These are phyloP conservation scores for Chytriomyces sp. DNA, from an alignment of 192 early-diverging fungal species.

Conservation along the genomic window DNA sequence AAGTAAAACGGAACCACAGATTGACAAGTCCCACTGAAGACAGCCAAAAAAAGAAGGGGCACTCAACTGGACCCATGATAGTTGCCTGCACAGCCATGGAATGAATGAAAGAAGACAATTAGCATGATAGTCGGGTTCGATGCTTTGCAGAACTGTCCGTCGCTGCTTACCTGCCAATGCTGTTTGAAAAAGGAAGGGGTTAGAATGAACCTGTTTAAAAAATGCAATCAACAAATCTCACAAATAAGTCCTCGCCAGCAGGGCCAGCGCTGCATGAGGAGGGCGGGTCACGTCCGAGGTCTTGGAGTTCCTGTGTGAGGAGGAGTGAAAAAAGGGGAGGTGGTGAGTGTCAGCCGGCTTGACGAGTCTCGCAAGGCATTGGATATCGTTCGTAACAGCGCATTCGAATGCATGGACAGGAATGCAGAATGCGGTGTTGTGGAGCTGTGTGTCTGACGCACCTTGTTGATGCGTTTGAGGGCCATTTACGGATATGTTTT, in stretches of 20 bases:
- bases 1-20: background rate
- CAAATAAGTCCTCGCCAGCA: conserved; percentile 79
- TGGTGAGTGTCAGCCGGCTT: too few species aligned
- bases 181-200: background rate
- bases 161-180: conserved; percentile 39
- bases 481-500: conserved; percentile 68
- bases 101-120: background rate
- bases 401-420: too few species aligned
- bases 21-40: conserved; percentile 1
- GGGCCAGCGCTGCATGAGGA: conserved; percentile 97
- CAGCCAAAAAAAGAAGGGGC: conserved; percentile 17
- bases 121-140: background rate
- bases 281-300: conserved; percentile 96
- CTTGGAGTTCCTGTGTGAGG: conserved; percentile 72
- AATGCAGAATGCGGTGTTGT: too few species aligned
- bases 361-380: too few species aligned
- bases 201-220: background rate
- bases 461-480: conserved; percentile 98
- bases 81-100: conserved; percentile 75
- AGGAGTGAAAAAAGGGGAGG: too few species aligned
- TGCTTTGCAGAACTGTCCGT: too few species aligned
- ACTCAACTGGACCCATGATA: conserved; percentile 92
- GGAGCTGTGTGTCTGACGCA: conserved; percentile 44
- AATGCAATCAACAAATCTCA: conserved; percentile 34
- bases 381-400: too few species aligned